phyloP scores from a whole-genome alignment of 352 stramenopile species.

The Globisporangium radiosum region DNA sequence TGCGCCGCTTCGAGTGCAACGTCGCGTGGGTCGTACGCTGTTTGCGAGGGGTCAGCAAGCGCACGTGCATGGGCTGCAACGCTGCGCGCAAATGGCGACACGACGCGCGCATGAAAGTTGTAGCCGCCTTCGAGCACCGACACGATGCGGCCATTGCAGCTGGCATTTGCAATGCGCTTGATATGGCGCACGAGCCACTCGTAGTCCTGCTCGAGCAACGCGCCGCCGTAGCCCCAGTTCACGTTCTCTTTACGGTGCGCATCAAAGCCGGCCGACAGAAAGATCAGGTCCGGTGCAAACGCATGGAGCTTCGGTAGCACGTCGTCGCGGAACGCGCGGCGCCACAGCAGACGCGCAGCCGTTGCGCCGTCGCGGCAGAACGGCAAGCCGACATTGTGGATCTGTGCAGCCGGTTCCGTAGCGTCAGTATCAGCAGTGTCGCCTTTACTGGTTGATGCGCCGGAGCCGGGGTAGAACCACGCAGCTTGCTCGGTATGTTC shows the following conservation, averaged over 20 bases:
- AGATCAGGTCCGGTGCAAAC: slow-evolving; percentile 76
- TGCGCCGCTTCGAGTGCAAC: slow-evolving; percentile 45
- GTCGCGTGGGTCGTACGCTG: slow-evolving; percentile 37
- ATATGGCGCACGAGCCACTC: slow-evolving; percentile 74
- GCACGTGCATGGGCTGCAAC: slow-evolving; percentile 64
- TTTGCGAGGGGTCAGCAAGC: slow-evolving; percentile 39
- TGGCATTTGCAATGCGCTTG: slow-evolving; percentile 67
- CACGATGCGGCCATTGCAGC: slow-evolving; percentile 65
- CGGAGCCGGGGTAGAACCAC: slow-evolving; percentile 84
- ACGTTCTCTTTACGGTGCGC: slow-evolving; percentile 74
- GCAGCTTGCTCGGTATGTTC: slow-evolving; percentile 21
- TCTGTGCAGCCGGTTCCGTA: slow-evolving; percentile 11
- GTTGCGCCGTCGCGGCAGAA: slow-evolving; percentile 47
- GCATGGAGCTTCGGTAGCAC: slow-evolving; percentile 47
- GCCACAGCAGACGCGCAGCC: slow-evolving; percentile 66
- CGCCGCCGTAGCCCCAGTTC: slow-evolving; percentile 67
- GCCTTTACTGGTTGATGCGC: slow-evolving; percentile 10
- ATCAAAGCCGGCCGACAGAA: slow-evolving; percentile 78
- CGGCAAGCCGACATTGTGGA: slow-evolving; percentile 60
- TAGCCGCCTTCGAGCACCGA: slow-evolving; percentile 85
- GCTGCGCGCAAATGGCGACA: slow-evolving; percentile 74
- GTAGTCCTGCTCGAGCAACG: slow-evolving; percentile 78
- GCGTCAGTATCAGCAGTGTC: too few relatives aligned
- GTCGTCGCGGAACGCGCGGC: slow-evolving; percentile 59
- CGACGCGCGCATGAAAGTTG: slow-evolving; percentile 80